phyloP scores from a whole-genome alignment of 1,284 basidiomycete species.

The Jaminaea rosea region DNA sequence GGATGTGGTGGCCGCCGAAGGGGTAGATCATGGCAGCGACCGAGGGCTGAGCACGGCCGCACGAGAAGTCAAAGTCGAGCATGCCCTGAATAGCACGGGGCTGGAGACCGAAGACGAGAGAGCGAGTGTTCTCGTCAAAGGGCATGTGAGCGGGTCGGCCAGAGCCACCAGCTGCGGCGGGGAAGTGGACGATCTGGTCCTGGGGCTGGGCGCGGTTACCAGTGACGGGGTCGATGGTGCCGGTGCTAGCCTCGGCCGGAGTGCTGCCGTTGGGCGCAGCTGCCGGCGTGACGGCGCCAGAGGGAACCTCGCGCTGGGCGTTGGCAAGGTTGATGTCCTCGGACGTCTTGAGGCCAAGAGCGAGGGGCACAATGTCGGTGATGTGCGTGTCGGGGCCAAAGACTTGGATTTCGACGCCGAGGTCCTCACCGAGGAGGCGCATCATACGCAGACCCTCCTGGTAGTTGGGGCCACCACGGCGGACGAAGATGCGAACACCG shows the following conservation, averaged over 20 bases:
- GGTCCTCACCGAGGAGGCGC: conserved; percentile 91
- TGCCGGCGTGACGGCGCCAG: conserved; percentile 27
- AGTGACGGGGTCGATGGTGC: conserved; percentile 56
- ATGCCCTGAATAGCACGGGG: conserved; percentile 99
- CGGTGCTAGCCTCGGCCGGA: conserved; percentile 26
- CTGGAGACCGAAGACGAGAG: conserved; percentile 95
- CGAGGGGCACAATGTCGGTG: conserved; percentile 95
- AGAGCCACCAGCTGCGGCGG: conserved; percentile 39
- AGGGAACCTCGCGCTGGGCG: conserved; percentile 46
- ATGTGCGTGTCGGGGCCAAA: conserved; percentile 98
- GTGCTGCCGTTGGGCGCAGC: conserved; percentile 12
- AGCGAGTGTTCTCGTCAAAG: conserved; percentile 78
- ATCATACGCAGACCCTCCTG: conserved; percentile 99
- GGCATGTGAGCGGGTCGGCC: conserved; percentile 38
- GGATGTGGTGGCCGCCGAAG: conserved; percentile 98
- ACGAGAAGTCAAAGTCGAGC: conserved; percentile 99
- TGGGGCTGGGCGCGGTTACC: conserved; percentile 74
- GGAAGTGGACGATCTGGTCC: conserved; percentile 79
- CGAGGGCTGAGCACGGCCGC: conserved; percentile 81
- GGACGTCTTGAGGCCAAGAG: conserved; percentile 62
- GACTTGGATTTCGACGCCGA: conserved; percentile 89
- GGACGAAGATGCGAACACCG: conserved; percentile 60
- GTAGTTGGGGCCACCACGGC: conserved; percentile 98
- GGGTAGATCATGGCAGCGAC: conserved; percentile 99
- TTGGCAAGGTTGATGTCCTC: conserved; percentile 46